Conservation (phyloP, 2,329 filamentous ascomycete genomes). For the Colletotrichum nymphaeae region DNA sequence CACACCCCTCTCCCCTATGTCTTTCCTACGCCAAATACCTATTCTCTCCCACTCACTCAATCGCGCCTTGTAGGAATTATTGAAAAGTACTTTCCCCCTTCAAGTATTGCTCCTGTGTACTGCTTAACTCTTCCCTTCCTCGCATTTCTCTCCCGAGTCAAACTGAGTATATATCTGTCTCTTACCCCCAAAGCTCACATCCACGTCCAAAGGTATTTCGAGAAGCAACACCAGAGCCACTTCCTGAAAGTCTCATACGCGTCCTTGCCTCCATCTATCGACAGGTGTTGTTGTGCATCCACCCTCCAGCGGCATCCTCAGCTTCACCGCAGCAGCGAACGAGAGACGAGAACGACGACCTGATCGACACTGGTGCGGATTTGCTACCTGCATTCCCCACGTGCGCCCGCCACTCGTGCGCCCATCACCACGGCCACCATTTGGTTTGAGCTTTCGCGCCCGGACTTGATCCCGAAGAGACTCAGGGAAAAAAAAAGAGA, state of each 20-base stretch:
- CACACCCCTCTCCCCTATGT: conserved; percentile 12
- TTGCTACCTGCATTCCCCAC: conserved; percentile 29
- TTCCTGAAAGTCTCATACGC: background rate
- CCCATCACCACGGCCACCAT: background rate
- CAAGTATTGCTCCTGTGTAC: background rate
- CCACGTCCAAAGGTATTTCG: background rate
- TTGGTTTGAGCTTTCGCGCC: conserved; percentile 13
- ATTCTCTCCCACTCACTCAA: background rate
- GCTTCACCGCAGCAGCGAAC: conserved; percentile 17
- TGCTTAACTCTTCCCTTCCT: background rate
- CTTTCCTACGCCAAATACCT: background rate
- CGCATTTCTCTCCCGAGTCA: background rate
- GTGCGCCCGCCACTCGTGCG: conserved; percentile 18
- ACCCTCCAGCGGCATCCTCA: background rate
- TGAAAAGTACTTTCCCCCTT: conserved; percentile 31
- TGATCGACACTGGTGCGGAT: conserved; percentile 25
- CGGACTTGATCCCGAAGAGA: conserved; percentile 15
- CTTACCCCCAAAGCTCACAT: background rate
- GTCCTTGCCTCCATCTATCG: background rate
- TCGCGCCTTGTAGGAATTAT: conserved; percentile 25
- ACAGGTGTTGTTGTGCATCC: conserved; percentile 6
- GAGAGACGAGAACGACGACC: conserved; percentile 14
- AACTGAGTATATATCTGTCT: background rate
- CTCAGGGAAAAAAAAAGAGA: background rate
- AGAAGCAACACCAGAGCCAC: background rate